Conservation (phyloP, 2,329 filamentous ascomycete species). For the Emydomyces testavorans region DNA sequence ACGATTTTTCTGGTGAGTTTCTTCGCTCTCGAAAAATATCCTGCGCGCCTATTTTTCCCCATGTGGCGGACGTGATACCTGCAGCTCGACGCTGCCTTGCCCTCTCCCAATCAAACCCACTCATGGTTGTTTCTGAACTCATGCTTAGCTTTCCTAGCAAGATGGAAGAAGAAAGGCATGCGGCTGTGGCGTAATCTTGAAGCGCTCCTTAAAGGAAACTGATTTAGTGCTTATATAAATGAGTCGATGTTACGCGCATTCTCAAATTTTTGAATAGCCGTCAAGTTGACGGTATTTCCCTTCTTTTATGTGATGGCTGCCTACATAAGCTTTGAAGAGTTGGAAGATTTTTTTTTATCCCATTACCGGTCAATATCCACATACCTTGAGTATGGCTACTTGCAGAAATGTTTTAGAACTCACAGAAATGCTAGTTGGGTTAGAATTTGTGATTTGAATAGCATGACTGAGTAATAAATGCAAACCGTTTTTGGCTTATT, state of each 20-base stretch:
- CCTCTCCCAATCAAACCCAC: conserved; percentile 9
- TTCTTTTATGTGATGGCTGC: background rate
- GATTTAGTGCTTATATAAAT: background rate
- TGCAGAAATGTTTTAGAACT: too few relatives aligned
- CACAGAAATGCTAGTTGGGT: too few relatives aligned
- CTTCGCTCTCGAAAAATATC: background rate
- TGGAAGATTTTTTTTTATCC: too few relatives aligned
- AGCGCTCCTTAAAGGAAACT: background rate
- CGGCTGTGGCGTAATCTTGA: background rate
- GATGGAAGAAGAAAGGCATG: background rate
- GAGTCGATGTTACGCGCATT: background rate
- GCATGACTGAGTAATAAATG: too few relatives aligned
- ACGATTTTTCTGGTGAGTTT: background rate
- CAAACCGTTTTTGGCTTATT: too few relatives aligned
- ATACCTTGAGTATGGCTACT: too few relatives aligned
- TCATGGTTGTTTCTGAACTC: background rate
- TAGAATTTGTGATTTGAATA: too few relatives aligned
- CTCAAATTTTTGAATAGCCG: background rate
- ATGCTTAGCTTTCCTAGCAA: background rate
- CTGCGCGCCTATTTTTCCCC: background rate
- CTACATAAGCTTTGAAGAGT: background rate
- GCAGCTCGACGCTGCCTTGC: background rate
- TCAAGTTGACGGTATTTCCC: background rate
- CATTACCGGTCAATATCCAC: too few relatives aligned
- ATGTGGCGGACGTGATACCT: conserved; percentile 5